Evolutionary conservation across 768 basidiomycete species (phyloP), one percentile per base, ranked within the genome.

Genomic region (Tylopilus felleus): DNA sequence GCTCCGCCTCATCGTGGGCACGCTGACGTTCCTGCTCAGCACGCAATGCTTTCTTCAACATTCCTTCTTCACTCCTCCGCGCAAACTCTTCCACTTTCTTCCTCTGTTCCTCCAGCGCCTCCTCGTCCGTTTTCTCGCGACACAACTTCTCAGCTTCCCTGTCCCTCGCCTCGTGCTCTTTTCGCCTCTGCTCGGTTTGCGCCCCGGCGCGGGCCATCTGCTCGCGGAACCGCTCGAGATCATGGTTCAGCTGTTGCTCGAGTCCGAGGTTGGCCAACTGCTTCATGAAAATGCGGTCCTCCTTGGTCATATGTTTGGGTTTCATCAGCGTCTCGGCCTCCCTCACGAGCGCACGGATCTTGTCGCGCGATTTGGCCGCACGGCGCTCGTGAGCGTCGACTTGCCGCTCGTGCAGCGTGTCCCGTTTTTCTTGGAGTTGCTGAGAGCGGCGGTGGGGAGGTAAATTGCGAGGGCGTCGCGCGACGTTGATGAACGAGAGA

Each of bases 281-380:
- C 44, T 55, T 13, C 50, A 68, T 35, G 40, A 72, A 68, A 19
- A 70, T 59, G 13, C 12, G 46, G 31, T 72, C 69, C 25, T 65
- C 53, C 7, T 21, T 16, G 19, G 43, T 27, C 64, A 68, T 63
- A 14, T 33, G 19, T 4, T 33, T 49, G 2, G 55, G 46, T 5
- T 16, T 27, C 64, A 68, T 70, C 10, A 64, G 21, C 43, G 10
- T 1, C 41, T 64, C 47, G 7, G 66, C 65, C 16, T 66, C 43
- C 12, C 3, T 35, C 0, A 36, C 51, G 3, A 70, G 54, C 21
- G 14, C 12, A 0, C 5, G 5, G n/a, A 70, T 5, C 1, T 23
- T n/a, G 2, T 38, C 19, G 59, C 46, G 40, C 7, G 49, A 49
- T 8, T 38, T 31, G 2, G 22, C 27, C 2, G 29, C 23, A 16